Conservation (phyloP, 2,329 filamentous ascomycete genomes). For the Scedosporium aurantiacum region DNA sequence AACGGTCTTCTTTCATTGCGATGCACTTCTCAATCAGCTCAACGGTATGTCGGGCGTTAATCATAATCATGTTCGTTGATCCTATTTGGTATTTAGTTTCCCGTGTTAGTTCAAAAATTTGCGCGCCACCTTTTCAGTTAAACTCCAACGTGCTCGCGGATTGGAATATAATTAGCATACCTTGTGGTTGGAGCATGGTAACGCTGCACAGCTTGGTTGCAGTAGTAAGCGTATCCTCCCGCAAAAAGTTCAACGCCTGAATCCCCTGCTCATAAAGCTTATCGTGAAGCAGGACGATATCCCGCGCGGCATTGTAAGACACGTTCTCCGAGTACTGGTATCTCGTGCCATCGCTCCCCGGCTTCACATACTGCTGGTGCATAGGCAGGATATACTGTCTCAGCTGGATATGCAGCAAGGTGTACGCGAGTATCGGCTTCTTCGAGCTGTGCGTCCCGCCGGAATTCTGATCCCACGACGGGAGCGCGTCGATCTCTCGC, state of each 20-base stretch:
- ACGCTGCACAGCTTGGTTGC: constrained; percentile 52
- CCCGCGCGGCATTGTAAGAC: constrained; percentile 51
- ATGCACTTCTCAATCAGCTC: constrained; percentile 52
- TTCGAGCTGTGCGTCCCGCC: constrained; percentile 23
- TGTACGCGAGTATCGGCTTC: constrained; percentile 48
- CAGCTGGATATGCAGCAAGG: constrained; percentile 48
- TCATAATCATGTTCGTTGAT: constrained; percentile 51
- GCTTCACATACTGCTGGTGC: constrained; percentile 49
- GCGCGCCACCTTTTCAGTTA: too few species aligned
- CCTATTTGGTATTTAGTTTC: constrained; percentile 15
- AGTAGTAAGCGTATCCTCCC: constrained; percentile 48
- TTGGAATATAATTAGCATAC: neutral
- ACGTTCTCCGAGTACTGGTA: constrained; percentile 53
- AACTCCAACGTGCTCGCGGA: constrained; percentile 11
- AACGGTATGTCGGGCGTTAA: constrained; percentile 48
- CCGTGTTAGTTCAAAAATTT: too few species aligned
- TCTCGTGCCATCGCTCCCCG: constrained; percentile 47
- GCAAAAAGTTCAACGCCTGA: constrained; percentile 46
- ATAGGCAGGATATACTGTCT: constrained; percentile 51
- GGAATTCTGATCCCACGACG: constrained; percentile 37
- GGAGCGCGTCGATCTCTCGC: constrained; percentile 48
- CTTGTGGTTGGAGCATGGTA: constrained; percentile 46
- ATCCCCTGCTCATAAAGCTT: constrained; percentile 48
- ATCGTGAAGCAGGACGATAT: constrained; percentile 51
- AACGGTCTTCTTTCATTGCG: constrained; percentile 48